Base-by-base conservation (phyloP, 495 filamentous ascomycete genomes). In the Lasiosphaeris hirsuta region DNA sequence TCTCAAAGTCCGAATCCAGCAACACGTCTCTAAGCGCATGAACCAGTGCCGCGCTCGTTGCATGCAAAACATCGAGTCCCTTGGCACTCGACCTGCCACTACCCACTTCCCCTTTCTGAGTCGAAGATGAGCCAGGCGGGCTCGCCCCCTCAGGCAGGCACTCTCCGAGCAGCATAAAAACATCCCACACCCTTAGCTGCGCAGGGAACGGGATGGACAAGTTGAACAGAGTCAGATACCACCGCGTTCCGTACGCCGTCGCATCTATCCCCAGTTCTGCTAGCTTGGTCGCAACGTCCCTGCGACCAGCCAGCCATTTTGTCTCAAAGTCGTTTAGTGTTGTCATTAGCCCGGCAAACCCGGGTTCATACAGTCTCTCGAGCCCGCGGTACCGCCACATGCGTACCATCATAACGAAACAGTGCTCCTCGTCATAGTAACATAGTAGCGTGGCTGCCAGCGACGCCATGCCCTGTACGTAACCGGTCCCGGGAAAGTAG, bases 201-300 rank as follows among this genome's bases (percentile, higher is more conserved):
- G 95, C 95, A 0, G 90, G 82, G 65, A 97, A 99, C 2, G 94
- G 94, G 57, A 99, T 90, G 14, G 90, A 95, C 61, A 97, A 88
- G 73, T 97, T 97, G 79, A 99, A 99, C 6, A 99, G 81, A 2
- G 94, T 99, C 33, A 99, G 80, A 68, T 99, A 99, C 94, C 94
- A 99, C 30, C 92, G 79, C 0, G 93, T 97, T 34, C 92, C 95
- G 69, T 97, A 99, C 17, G 92, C 86, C 6, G 92, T 99, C 14
- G 92, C 84, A 41, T 87, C 82, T 60, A 99, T 94, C 45, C 80
- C 77, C 14, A 96, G 79, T 62, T 94, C 89, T 48, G 80, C 90
- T 66, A 97, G 75, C 72, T 92, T 90, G 60, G 72, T 69, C 15
- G 86, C 84, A 11, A 97, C 86, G 57, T 89, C 86, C 64, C 86